Base-by-base conservation (phyloP, 2,329 filamentous ascomycete genomes). In the Huntiella decipiens region DNA sequence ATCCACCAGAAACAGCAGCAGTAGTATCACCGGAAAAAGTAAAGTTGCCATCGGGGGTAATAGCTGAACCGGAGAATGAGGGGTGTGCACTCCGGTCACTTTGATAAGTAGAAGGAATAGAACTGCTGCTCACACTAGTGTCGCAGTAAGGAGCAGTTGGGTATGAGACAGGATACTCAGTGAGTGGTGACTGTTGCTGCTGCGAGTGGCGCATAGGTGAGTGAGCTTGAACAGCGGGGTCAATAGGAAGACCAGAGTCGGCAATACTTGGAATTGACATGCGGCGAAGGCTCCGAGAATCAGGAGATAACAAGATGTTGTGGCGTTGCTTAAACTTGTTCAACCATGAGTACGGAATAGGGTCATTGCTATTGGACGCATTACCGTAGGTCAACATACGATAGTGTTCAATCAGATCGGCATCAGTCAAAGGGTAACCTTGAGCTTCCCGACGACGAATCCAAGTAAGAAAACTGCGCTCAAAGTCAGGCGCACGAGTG, bases 251-350 rank as follows among this genome's bases (percentile, higher is more conserved):
- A 58, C 46, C 58, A 56, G 31, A 57, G 15, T 53, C 37, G 60
- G 51, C 4, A 58, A 61, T 3, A 57, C 58, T 5, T 56, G 56
- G 13, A 58, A 62, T 43, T 58, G 60, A 7, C 60, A 61, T 33
- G 55, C 57, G 22, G 22, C 22, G 22, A 10, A 58, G 11, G 59
- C 56, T 16, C 59, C 50, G 2, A 54, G 53, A 28, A 31, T 13
- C 43, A 28, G 22, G 6, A 16, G 39, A 12, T 19, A 28, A 8
- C 5, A n/a, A 65, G 46, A 74, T 63, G 28, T 63, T 77, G 58
- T 93, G 80, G 64, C 88, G 94, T 58, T 85, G 76, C 66, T 95
- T 94, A 67, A 96, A 96, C 58, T 91, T 92, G 56, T 94, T 85
- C 32, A 96, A 70, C 87, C 88, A 95, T 53, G 70, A 77, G 28